Base-by-base conservation (phyloP, 139 green algal species). In the Chloropicon primus region DNA sequence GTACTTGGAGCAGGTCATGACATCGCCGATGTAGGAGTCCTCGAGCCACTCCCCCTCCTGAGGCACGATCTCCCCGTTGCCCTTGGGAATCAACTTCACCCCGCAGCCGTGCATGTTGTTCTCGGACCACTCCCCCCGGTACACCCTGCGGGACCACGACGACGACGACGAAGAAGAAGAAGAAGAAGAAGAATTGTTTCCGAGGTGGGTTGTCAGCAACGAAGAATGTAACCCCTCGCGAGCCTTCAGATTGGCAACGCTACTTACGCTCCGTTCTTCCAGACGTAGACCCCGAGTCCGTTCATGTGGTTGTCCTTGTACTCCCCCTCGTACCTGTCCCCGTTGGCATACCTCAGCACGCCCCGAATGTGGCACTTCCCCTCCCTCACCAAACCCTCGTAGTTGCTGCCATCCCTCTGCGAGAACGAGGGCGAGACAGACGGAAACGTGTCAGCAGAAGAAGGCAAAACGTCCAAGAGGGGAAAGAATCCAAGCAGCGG, bases 51-150 rank as follows among this genome's bases (percentile, higher is more conserved):
- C 82, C 3, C 89, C 89, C 76, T 90, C 86, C 28, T 81, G 83
- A 71, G 82, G 79, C 74, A 72, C 27, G 10, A 62, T 29, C 1
- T 73, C 17, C 27, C 80, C 72, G 24, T 78, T 74, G n/a, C 71
- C n/a, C 76, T 88, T 82, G 72, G 76, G 78, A 10, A 72, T 78
- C 23, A 93, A 76, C 74, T 86, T 80, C 28, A 89, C 86, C 1
- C 89, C 89, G 71, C 89, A 93, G 27, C 89, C 89, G 62, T 92
- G 84, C 84, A 92, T 91, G 74, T 84, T 72, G 21, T 82, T 85
- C 21, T 80, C 54, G n/a, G 76, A 54, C 89, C 89, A 93, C 79
- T 92, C 81, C 1, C 86, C 88, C 1, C 88, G 78, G 82, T 92
- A 90, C 21, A 91, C 74, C 24, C 82, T 91, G 82, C 74, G 5